Evolutionary conservation across 495 filamentous ascomycete genomes (phyloP), one percentile per base, ranked within the genome.

Genomic region (Hypomontagnella monticulosa): DNA sequence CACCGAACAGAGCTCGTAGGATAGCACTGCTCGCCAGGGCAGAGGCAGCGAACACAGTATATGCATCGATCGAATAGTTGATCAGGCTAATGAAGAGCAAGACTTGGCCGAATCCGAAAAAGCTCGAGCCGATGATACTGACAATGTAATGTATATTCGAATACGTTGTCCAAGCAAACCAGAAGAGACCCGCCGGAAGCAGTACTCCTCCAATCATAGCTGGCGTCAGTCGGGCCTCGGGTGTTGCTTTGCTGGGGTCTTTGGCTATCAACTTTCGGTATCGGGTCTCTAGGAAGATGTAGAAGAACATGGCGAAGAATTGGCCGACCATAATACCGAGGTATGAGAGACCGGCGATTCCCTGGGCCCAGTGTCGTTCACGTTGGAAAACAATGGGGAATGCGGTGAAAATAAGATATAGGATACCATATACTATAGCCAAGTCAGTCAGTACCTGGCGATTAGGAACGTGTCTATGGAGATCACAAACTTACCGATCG

Each of bases 361-460:
- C 89, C 6, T 88, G 72, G 5, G 77, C 78, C 71, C 92, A 87
- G 7, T 82, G 82, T 65, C 93, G 88, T 16, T 87, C 81, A 15
- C 84, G 76, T n/a, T 80, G 51, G 75, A 91, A 96, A 46, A 93
- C 85, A 36, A 93, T 76, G 20, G 89, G 83, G 71, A 93, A 92
- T 1, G 91, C 91, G 12, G 88, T 88, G 69, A 96, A 92, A 73
- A 92, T 91, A 15, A 94, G 81, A 66, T 96, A 94, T 0, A 94
- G 43, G 14, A 14, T 27, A 12, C 20, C 43, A 19, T 47, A 47
- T 19, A 32, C 43, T 19, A 47, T 6, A 27, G 23, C 6, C 23
- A 27, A 27, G 6, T 27, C 3, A 6, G 6, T 27, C 6, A 27
- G 23, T 2, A 27, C 3, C 6, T 27, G 23, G 23, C 6, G 23